A percentile compares a stretch with the other conserved stretches of the same genome.
Conservation (phyloP, 2,329 filamentous ascomycete species). For the Chaetomium sp. region DNA sequence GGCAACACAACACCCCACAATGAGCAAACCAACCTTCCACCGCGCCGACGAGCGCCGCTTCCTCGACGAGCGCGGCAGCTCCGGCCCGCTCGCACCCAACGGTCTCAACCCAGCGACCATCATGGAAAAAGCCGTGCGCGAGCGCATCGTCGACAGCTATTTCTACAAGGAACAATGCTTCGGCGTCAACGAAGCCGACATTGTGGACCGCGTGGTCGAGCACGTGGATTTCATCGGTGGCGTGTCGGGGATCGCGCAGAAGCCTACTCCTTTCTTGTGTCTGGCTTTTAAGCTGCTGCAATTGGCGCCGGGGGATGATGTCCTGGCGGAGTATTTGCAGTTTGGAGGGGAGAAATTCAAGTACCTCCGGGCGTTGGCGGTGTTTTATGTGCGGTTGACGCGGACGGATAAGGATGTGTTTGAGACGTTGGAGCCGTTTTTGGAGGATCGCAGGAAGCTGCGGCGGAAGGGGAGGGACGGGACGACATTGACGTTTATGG, state of each 20-base stretch:
- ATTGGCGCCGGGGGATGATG: constrained; percentile 70
- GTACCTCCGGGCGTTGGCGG: constrained; percentile 82
- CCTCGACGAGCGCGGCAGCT: constrained; percentile 85
- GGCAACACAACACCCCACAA: constrained; percentile 25
- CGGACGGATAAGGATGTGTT: constrained; percentile 78
- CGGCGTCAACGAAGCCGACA: constrained; percentile 74
- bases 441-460: constrained; percentile 79
- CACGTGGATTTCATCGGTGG: constrained; percentile 78
- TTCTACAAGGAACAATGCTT: constrained; percentile 99
- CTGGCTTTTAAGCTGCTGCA: constrained; percentile 92
- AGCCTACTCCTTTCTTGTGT: constrained; percentile 87
- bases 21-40: constrained; percentile 44
- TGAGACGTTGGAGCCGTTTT: constrained; percentile 68
- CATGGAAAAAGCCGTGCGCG: constrained; percentile 90
- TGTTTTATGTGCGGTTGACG: constrained; percentile 89
- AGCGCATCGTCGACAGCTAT: constrained; percentile 90
- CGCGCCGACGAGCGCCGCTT: constrained; percentile 75
- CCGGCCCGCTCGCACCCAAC: constrained; percentile 67
- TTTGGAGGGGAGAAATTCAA: constrained; percentile 72
- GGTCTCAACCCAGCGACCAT: constrained; percentile 92
- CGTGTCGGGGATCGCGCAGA: constrained; percentile 76
- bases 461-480: constrained; percentile 68
- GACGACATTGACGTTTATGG: constrained; percentile 71
- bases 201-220: constrained; percentile 85
- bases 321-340: constrained; percentile 73